Evolutionary conservation across 345 rosid genomes (phyloP), one percentile per base, ranked within the genome.

Genomic region (Syzygium jambos): DNA sequence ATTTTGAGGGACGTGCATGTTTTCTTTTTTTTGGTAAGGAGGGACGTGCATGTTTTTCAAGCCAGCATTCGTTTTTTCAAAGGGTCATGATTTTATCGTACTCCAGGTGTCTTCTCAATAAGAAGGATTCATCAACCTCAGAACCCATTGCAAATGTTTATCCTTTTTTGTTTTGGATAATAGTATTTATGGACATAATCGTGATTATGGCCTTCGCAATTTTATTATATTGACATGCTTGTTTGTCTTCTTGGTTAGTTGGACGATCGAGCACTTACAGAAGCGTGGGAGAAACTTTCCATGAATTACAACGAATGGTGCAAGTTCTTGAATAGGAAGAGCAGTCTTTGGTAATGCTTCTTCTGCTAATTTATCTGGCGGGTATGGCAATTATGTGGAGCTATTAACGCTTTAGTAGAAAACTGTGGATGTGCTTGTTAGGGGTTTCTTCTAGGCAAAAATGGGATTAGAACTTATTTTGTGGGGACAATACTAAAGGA

Each of bases 291-390:
- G 95, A 98, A 95, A 88, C 97, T 98, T 91, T 98, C 96, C 93
- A 96, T 95, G 92, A 98, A 95, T 87, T 98, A 98, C 91, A 98
- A 96, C 88, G 94, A 96, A 88, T 96, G 99, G 99, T 96, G 99
- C 95, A 95, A 94, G 90, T 96, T 94, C 92, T 94, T 98, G 92
- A 98, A 92, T 86, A 94, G 98, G 88, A 98, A 96, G 92, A 96
- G 98, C 91, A 98, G 99, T 92, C 98, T 98, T 73, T 96, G 99
- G 99, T 98, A 93, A 93, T 95, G 29, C 30, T 82, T 29, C 86
- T 85, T 30, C 46, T 51, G 21, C 43, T 38, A 25, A 43, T 56
- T 21, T 73, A 22, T 86, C 53, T 52, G 30, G 63, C 63, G 6
- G 25, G 63, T 10, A 57, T 57, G 63, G 14, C 13, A 5, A 13